These are phyloP conservation scores for Gyrodon lividus DNA, from an alignment of 768 basidiomycete species.

Conservation along the genomic window DNA sequence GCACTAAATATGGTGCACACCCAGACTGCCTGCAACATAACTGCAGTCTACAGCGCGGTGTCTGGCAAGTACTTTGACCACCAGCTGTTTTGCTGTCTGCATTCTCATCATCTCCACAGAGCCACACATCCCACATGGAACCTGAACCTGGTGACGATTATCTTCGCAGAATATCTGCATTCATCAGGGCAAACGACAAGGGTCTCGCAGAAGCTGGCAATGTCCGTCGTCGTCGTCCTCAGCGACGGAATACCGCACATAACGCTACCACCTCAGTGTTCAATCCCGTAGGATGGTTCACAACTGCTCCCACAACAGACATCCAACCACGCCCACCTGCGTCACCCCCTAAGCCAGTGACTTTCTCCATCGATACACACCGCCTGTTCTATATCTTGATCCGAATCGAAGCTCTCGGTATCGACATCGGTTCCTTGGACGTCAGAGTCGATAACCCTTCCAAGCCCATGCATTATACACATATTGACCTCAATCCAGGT, in stretches of 20 bases:
- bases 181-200: slow-evolving; percentile 70
- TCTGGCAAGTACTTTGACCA: neutral
- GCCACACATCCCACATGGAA: slow-evolving; percentile 36
- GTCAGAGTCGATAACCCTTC: slow-evolving; percentile 70
- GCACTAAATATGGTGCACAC: slow-evolving; percentile 22
- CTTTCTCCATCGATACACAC: slow-evolving; percentile 72
- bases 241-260: slow-evolving; percentile 27
- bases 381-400: slow-evolving; percentile 88
- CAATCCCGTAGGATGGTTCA: slow-evolving; percentile 66
- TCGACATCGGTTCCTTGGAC: slow-evolving; percentile 78
- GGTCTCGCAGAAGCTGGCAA: slow-evolving; percentile 67
- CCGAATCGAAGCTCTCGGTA: slow-evolving; percentile 78
- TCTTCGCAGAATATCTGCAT: slow-evolving; percentile 64
- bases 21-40: slow-evolving; percentile 6
- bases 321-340: slow-evolving; percentile 29
- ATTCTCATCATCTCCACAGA: neutral
- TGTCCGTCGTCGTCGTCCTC: slow-evolving; percentile 47
- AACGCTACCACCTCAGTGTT: slow-evolving; percentile 40
- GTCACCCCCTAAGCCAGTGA: slow-evolving; percentile 52
- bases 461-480: slow-evolving; percentile 74
- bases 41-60: neutral
- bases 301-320: slow-evolving; percentile 11
- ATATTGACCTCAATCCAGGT: slow-evolving; percentile 43
- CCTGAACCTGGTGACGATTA: slow-evolving; percentile 73
- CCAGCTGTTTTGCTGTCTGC: neutral